Evolutionary conservation across 192 early-diverging fungal species (phyloP), one percentile per base, ranked within the genome.

Genomic region (Podila epigama): DNA sequence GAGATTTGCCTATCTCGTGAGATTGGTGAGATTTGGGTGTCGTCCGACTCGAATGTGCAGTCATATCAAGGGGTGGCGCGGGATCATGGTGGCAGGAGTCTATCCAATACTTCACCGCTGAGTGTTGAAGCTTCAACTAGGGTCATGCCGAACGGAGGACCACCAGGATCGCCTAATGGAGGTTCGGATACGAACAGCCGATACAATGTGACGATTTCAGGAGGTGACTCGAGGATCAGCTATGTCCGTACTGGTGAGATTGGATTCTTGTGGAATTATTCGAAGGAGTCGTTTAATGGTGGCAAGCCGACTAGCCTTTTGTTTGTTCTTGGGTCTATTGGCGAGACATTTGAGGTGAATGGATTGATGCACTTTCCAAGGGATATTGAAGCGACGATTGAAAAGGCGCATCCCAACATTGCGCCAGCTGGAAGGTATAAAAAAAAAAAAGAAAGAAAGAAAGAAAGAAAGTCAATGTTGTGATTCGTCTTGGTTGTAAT

Each of bases 1-100:
- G 81, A 70, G n/a, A 81, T 93, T 9, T 89, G 92, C 65, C 75
- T 86, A 7, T 86, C 86, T 5, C 88, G 92, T 39, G 84, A 87
- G 50, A 82, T 95, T 56, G 94, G 94, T 44, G 94, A 95, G 81
- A 94, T 96, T 15, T 96, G 93, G 93, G 93, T 96, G 15, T 88
- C 83, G 28, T 90, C 88, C 18, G 84, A 88, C 40, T 44, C 81
- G 29, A 89, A 86, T 67, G 81, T 81, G 5, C 81, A 83, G 50
- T 81, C 82, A 1, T 84, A 80, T 29, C 77, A 84, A 41, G 79
- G 78, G 2, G 64, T 79, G 12, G 82, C 50, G n/a, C 63, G 73
- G 8, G 73, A 68, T 5, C 64, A 75, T 62, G 69, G 63, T 15
- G 60, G 66, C 15, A 65, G 73, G n/a, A 68, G 51, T 22, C 18